Base-by-base conservation (phyloP, 1,139 yeast genomes). In the Blastobotrys raffinosifermentans region DNA sequence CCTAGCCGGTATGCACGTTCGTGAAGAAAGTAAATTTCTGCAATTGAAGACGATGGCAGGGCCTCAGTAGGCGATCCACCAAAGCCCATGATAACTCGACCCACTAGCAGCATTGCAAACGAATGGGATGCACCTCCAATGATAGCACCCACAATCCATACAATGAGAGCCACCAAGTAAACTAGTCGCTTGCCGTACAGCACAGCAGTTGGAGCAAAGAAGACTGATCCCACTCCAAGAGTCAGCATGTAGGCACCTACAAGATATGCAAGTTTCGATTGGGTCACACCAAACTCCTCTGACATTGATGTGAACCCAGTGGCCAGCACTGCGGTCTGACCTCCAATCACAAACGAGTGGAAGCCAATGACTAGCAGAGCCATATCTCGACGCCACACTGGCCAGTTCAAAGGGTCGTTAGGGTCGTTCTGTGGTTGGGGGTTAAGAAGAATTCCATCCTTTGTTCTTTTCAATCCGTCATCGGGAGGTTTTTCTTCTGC, bases 381-480 rank as follows among this genome's bases (percentile, higher is more conserved):
- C 38, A 74, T 45, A 46, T 76, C 82, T 29, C 80, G 61, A 32
- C 73, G 64, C 76, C 78, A 73, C 4, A 69, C 51, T 1, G 81
- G 80, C 86, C 85, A 79, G 53, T 81, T 81, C 34, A 81, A 63
- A 0, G 91, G 91, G 52, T 81, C 91, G 53, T 82, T 80, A 11
- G 83, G 80, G 31, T 80, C 72, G 48, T 80, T 80, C 19, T 80
- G 79, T 4, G 91, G 91, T 56, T 82, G 89, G 1, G 91, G 91
- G 39, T 73, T 68, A 33, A 81, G 61, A 21, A 82, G 72, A 25
- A 81, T 67, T 1, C 85, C 85, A 4, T 60, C 59, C 26, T 64
- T 56, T 6, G 77, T 70, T 41, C 67, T 66, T 47, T 73, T 72
- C 34, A 72, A 49, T 3, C 49, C 51, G 26, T 44, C 45, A n/a